Evolutionary conservation across 495 filamentous ascomycete genomes (phyloP).

Genomic region (Lichenothelia convexa): DNA sequence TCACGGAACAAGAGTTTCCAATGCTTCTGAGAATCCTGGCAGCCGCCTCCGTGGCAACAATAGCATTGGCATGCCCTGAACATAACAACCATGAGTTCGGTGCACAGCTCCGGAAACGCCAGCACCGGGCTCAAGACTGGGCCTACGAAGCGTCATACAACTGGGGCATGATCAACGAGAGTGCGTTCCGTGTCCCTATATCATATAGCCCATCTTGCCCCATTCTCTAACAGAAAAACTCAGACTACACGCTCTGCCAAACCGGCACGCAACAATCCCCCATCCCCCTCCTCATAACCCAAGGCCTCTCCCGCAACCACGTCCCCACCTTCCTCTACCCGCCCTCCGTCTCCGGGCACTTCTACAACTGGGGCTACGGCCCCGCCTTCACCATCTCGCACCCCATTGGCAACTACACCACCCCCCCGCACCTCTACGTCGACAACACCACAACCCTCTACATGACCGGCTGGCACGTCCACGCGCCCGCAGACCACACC

Average conservation of each 20-base stretch:
- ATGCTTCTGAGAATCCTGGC: too few relatives aligned
- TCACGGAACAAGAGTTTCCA: too few relatives aligned
- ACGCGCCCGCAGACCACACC: constrained; percentile 17
- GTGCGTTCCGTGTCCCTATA: not conserved
- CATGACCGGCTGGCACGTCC: constrained; percentile 20
- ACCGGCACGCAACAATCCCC: constrained; percentile 17
- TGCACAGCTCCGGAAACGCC: not conserved
- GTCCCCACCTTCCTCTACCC: constrained; percentile 7
- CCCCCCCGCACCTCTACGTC: constrained; percentile 9
- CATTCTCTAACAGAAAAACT: too few relatives aligned
- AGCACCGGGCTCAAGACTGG: not conserved
- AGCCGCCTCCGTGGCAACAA: too few relatives aligned
- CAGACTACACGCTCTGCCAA: constrained; percentile 17
- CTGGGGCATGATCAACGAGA: constrained; percentile 4
- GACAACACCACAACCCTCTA: constrained; percentile 16
- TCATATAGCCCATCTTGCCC: not conserved
- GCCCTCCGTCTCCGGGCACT: constrained; percentile 5
- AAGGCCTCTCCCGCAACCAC: constrained; percentile 15
- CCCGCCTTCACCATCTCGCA: constrained; percentile 13
- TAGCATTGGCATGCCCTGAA: not conserved
- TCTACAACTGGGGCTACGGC: constrained; percentile 20
- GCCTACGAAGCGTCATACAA: constrained; percentile 9
- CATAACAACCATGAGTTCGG: not conserved
- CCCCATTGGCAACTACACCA: constrained; percentile 5
- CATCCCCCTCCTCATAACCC: constrained; percentile 11